A percentile compares a stretch with the other conserved stretches of the same genome.
phyloP scores from a whole-genome alignment of 441 rosid species.

The Erodium texanum region DNA sequence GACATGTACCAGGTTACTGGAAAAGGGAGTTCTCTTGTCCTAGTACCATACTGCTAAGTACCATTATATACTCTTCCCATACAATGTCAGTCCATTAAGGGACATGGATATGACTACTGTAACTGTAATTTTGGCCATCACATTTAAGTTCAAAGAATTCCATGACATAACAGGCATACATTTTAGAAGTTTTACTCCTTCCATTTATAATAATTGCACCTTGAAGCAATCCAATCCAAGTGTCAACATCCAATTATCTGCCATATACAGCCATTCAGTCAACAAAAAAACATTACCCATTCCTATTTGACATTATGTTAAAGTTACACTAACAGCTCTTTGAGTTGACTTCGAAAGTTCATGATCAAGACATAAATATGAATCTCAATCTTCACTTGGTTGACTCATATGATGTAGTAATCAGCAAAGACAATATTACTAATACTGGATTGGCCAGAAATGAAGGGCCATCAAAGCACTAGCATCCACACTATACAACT shows the following conservation, averaged over 20 bases:
- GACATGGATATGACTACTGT: not conserved
- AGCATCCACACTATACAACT: not conserved
- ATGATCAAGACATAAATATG: not conserved
- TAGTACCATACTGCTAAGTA: not conserved
- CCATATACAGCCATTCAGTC: not conserved
- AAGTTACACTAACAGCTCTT: not conserved
- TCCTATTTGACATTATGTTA: not conserved
- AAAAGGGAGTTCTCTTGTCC: conserved; percentile 1
- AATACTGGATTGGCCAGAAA: not conserved
- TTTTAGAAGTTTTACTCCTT: not conserved
- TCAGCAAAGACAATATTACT: not conserved
- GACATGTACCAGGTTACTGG: not conserved
- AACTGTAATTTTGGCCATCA: not conserved
- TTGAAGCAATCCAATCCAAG: too few relatives aligned
- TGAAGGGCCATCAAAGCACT: not conserved
- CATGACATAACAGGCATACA: not conserved
- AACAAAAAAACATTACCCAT: conserved; percentile 1
- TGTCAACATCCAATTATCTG: not conserved
- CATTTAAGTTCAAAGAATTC: not conserved
- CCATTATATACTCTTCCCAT: not conserved
- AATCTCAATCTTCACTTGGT: conserved; percentile 3
- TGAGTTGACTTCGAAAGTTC: not conserved
- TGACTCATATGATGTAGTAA: not conserved
- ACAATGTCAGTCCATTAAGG: not conserved
- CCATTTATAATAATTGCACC: too few relatives aligned